These are phyloP conservation scores for Brassica carinata DNA, from an alignment of 345 rosid genomes.

Conservation along the genomic window DNA sequence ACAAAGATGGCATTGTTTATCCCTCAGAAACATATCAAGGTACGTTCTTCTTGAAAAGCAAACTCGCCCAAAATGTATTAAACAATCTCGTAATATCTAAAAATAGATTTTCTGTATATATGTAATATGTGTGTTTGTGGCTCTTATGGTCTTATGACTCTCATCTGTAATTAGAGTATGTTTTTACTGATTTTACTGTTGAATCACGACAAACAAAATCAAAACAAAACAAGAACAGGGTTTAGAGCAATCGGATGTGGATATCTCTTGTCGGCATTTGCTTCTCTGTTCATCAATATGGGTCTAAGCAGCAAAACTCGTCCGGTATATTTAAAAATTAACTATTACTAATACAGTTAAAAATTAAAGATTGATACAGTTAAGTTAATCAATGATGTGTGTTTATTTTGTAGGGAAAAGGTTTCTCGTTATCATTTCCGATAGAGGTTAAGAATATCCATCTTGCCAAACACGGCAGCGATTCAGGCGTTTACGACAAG, in stretches of 20 bases:
- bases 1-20: constrained; percentile 74
- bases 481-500: constrained; percentile 73
- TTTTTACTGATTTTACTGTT: background rate
- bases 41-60: background rate
- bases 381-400: background rate
- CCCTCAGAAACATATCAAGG: constrained; percentile 86
- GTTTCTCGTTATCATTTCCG: constrained; percentile 59
- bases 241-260: constrained; percentile 69
- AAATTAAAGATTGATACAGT: background rate
- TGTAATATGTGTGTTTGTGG: too few relatives aligned
- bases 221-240: constrained; percentile 43
- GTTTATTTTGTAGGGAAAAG: constrained; percentile 57
- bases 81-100: background rate
- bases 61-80: background rate
- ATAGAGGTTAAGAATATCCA: constrained; percentile 76
- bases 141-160: background rate
- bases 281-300: constrained; percentile 52
- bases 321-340: constrained; percentile 46
- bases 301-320: constrained; percentile 66
- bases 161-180: background rate
- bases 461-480: constrained; percentile 77
- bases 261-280: constrained; percentile 40
- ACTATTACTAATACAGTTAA: background rate
- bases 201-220: background rate
- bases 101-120: background rate